phyloP scores from a whole-genome alignment of 176 grass and related monocot species.

The Avena eriantha region DNA sequence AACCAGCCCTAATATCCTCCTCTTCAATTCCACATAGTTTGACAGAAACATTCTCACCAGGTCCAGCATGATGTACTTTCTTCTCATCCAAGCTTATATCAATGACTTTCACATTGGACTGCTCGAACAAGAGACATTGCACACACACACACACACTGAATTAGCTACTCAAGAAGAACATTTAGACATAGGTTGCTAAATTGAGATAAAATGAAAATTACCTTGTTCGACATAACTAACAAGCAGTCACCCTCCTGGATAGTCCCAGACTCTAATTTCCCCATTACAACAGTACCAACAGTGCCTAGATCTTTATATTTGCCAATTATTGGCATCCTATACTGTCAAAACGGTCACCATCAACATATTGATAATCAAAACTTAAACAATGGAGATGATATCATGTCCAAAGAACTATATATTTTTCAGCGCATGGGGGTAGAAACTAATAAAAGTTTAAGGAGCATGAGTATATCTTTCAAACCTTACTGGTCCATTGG shows the following conservation, averaged over 20 bases:
- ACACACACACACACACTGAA: conserved; percentile 36
- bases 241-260: conserved; percentile 85
- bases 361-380: neutral
- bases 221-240: conserved; percentile 93
- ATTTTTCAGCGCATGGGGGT: neutral
- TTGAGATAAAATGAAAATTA: conserved; percentile 39
- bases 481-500: conserved; percentile 71
- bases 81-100: conserved; percentile 77
- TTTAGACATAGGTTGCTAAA: neutral
- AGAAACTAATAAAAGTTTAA: neutral
- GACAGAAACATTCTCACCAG: conserved; percentile 85
- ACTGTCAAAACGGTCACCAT: conserved; percentile 25
- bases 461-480: conserved; percentile 8
- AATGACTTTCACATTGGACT: conserved; percentile 88
- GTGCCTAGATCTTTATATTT: conserved; percentile 98
- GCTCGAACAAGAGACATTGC: conserved; percentile 23
- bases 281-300: conserved; percentile 65
- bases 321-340: conserved; percentile 95
- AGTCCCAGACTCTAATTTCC: conserved; percentile 88
- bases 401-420: neutral
- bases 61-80: conserved; percentile 70
- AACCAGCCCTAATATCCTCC: conserved; percentile 85
- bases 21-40: conserved; percentile 93
- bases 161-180: conserved; percentile 6
- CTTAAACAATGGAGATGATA: neutral